Evolutionary conservation across 495 filamentous ascomycete genomes (phyloP).

Genomic region (Haplographium delicatum): DNA sequence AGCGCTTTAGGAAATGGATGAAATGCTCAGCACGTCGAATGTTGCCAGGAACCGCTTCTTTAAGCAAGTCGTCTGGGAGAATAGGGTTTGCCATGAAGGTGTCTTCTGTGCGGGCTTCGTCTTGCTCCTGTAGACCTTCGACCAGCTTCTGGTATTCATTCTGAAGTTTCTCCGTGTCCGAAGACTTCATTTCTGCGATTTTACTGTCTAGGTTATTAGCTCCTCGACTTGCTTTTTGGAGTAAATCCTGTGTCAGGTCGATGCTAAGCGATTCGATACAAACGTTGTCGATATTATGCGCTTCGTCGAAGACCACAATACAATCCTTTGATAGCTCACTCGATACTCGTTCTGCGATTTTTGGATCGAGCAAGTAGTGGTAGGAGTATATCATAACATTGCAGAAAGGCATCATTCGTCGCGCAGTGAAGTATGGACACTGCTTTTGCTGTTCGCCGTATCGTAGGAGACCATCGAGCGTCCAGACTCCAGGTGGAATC

Average conservation of each 20-base stretch:
- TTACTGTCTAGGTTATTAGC: constrained; percentile 85
- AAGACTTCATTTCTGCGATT: constrained; percentile 87
- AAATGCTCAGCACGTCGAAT: constrained; percentile 97
- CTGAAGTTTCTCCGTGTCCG: constrained; percentile 87
- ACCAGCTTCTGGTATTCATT: constrained; percentile 95
- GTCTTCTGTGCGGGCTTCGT: constrained; percentile 85
- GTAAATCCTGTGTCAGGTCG: constrained; percentile 89
- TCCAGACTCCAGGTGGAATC: constrained; percentile 91
- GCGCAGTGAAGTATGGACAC: constrained; percentile 93
- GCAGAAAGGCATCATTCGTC: constrained; percentile 98
- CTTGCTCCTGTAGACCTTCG: constrained; percentile 81
- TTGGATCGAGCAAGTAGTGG: constrained; percentile 95
- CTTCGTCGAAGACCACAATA: constrained; percentile 98
- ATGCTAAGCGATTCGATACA: constrained; percentile 98
- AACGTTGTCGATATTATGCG: constrained; percentile 99
- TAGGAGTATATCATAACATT: constrained; percentile 99
- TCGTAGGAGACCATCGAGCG: constrained; percentile 76
- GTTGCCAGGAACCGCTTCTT: constrained; percentile 95
- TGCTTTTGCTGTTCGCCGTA: constrained; percentile 96
- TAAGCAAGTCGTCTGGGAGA: constrained; percentile 74
- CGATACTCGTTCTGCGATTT: constrained; percentile 95
- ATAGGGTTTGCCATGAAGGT: constrained; percentile 93
- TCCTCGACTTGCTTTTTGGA: constrained; percentile 82
- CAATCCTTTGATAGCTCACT: constrained; percentile 96
- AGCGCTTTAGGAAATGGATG: constrained; percentile 87